phyloP scores from a whole-genome alignment of 345 rosid species.

The Eucalyptus grandis region DNA sequence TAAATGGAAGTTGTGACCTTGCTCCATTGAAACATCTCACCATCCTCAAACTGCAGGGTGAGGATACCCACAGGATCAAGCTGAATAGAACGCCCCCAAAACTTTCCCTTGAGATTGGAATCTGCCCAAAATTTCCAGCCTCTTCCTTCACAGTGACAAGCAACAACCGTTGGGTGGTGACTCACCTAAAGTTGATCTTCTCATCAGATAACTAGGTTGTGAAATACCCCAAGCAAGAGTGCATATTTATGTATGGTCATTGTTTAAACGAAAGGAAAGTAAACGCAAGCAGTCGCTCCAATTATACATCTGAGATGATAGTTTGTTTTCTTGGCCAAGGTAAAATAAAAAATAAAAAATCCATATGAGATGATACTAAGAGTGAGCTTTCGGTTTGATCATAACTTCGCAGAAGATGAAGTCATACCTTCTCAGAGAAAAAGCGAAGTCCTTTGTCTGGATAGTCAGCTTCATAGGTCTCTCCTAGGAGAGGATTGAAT shows the following conservation, averaged over 20 bases:
- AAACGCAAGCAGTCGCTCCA: not conserved
- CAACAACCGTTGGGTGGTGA: constrained; percentile 96
- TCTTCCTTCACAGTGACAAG: constrained; percentile 98
- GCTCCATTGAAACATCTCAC: constrained; percentile 92
- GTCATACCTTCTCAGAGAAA: constrained; percentile 82
- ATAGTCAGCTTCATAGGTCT: constrained; percentile 97
- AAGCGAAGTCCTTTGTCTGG: constrained; percentile 97
- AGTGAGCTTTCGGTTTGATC: not conserved
- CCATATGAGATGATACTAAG: not conserved
- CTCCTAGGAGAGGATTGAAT: constrained; percentile 96
- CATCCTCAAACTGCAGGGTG: constrained; percentile 83
- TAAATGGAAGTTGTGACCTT: constrained; percentile 97
- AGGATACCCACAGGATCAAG: constrained; percentile 95
- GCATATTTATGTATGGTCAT: not conserved
- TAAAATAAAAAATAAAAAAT: not conserved
- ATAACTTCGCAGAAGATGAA: not conserved
- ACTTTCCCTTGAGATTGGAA: constrained; percentile 95
- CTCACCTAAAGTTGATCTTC: constrained; percentile 59
- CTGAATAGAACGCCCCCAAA: constrained; percentile 98
- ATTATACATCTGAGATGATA: not conserved
- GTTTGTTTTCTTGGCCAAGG: not conserved
- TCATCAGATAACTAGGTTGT: not conserved
- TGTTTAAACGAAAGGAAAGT: not conserved
- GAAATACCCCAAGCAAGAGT: not conserved
- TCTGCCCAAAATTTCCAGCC: constrained; percentile 99